These are phyloP conservation scores for Penicillium brasilianum DNA, from an alignment of 2,329 filamentous ascomycete species.

Conservation along the genomic window DNA sequence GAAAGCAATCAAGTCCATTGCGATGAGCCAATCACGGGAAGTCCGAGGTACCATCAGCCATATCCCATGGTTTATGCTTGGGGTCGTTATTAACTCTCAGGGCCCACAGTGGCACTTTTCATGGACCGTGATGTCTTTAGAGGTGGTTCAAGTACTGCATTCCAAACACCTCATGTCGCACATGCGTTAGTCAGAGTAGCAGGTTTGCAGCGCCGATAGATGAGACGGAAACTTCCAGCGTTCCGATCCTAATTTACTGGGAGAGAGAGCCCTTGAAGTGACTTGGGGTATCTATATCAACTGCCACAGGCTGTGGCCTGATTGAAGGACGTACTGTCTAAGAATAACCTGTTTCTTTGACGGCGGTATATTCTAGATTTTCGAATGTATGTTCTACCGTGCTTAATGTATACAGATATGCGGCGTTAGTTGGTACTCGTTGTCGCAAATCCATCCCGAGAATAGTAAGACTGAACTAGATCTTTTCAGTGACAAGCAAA, in stretches of 20 bases:
- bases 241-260: too few species aligned
- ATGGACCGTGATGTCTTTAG: not conserved
- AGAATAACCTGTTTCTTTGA: not conserved
- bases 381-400: not conserved
- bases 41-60: too few species aligned
- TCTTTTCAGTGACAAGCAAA: not conserved
- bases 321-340: too few species aligned
- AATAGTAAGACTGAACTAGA: not conserved
- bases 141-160: not conserved
- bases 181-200: too few species aligned
- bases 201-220: too few species aligned
- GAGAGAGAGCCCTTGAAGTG: too few species aligned
- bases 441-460: not conserved
- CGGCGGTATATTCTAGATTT: not conserved
- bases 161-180: not conserved
- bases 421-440: not conserved
- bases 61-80: too few species aligned
- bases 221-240: too few species aligned
- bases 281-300: not conserved
- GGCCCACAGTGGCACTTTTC: not conserved
- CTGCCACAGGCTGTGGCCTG: not conserved
- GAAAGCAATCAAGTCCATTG: too few species aligned
- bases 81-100: too few species aligned
- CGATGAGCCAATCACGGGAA: too few species aligned
- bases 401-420: not conserved